These are phyloP conservation scores for Candida rishiriensis DNA, from an alignment of 805 yeast genomes.

Conservation along the genomic window DNA sequence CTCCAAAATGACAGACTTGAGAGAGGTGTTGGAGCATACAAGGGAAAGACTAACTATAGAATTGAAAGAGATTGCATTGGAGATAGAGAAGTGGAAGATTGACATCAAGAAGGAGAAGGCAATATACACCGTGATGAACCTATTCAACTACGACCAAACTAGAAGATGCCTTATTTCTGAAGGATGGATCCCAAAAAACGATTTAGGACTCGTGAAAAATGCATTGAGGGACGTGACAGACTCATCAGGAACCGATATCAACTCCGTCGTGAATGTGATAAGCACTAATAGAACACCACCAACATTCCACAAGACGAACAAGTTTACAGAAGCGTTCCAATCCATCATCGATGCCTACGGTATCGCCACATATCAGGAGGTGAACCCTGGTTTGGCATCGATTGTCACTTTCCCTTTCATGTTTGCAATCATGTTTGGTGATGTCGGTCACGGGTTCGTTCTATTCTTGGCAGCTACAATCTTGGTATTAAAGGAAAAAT, in stretches of 20 bases:
- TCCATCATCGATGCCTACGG: conserved; percentile 75
- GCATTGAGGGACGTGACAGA: conserved; percentile 64
- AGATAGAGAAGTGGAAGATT: conserved; percentile 70
- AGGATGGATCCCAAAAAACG: conserved; percentile 93
- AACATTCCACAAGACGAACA: conserved; percentile 65
- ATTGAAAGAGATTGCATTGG: conserved; percentile 70
- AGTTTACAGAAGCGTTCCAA: conserved; percentile 67
- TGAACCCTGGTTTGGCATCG: conserved; percentile 72
- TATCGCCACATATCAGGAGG: conserved; percentile 69
- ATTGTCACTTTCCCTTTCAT: conserved; percentile 74
- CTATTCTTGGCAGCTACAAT: conserved; percentile 50
- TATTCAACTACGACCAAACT: conserved; percentile 75
- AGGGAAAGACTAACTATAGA: conserved; percentile 71
- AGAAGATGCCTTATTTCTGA: conserved; percentile 87
- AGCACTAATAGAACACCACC: conserved; percentile 67
- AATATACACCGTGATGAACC: conserved; percentile 71
- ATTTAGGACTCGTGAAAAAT: conserved; percentile 58
- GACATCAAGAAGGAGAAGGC: conserved; percentile 74
- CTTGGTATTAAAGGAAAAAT: conserved; percentile 51
- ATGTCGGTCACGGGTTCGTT: conserved; percentile 72
- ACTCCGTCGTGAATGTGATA: conserved; percentile 55
- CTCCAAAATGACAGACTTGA: conserved; percentile 33
- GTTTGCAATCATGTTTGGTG: conserved; percentile 85
- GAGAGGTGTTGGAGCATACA: conserved; percentile 57
- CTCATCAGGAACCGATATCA: conserved; percentile 37